Percentiles rank a stretch among this genome's conserved stretches.
Evolutionary conservation across 352 stramenopile genomes (phyloP).

Genomic region (Globisporangium takayamanum): DNA sequence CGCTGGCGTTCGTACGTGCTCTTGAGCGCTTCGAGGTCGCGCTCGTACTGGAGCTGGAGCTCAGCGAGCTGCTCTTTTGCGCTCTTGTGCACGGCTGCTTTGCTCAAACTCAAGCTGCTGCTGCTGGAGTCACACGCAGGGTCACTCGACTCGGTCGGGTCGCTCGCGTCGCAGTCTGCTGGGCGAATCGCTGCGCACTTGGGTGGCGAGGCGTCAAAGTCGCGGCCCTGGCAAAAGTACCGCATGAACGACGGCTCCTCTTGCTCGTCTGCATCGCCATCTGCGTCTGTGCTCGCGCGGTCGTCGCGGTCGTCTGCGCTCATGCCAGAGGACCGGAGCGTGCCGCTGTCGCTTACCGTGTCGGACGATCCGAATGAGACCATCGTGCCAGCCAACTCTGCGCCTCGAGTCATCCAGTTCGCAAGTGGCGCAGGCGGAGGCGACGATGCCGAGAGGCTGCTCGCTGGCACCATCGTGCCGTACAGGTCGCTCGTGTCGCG

Average conservation of each 20-base stretch:
- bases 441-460: background rate
- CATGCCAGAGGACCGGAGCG: background rate
- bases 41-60: constrained; percentile 48
- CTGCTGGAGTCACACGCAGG: constrained; percentile 5
- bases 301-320: constrained; percentile 9
- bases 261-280: background rate
- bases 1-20: constrained; percentile 40
- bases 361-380: background rate
- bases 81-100: constrained; percentile 10
- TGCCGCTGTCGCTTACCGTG: constrained; percentile 6
- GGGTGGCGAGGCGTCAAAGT: constrained; percentile 10
- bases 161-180: constrained; percentile 10
- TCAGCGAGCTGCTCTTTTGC: constrained; percentile 43
- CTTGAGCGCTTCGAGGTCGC: constrained; percentile 31
- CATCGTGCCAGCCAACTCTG: background rate
- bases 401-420: background rate
- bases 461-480: constrained; percentile 43
- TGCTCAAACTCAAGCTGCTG: background rate
- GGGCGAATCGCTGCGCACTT: constrained; percentile 7
- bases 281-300: constrained; percentile 10
- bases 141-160: background rate
- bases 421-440: constrained; percentile 14
- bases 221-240: constrained; percentile 44
- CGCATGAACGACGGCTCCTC: constrained; percentile 79
- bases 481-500: constrained; percentile 54